Base-by-base conservation (phyloP, 169 alveolate genomes). In the Blepharisma undulans region DNA sequence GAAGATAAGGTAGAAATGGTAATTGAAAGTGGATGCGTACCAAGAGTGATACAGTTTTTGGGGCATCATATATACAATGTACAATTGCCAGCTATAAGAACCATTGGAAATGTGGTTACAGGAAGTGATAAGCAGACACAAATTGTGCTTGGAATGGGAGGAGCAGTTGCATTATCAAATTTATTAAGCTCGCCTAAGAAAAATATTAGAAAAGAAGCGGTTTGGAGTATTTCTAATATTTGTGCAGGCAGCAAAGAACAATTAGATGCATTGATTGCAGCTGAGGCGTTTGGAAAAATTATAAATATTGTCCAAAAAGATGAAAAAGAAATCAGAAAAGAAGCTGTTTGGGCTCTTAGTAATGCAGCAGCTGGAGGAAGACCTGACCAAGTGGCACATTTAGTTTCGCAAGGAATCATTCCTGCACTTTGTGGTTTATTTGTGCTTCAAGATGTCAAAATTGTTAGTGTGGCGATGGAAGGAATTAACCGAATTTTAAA, bases 341-440 rank as follows among this genome's bases (percentile, higher is more conserved):
- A 99, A 96, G 99, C 99, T 27, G 99, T 99, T 34, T 99, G 99
- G 99, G 99, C 99, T 8, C 96, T 99, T 82, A 97, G 99, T 92
- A 99, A 99, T 93, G 99, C 99, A 8, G 98, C 99, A 36, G 97
- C 99, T 22, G 98, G 98, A 4, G 99, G 98, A 61, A 95, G 96
- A 10, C 90, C 91, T 22, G 97, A 94, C 76, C 98, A 98, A 94
- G 97, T 99, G 61, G 98, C 97, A 84, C 91, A 91, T 60, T 93
- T 99, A 84, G 99, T 99, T 30, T 96, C 95, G 88, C 94, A 97
- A 87, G 99, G 99, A 30, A 97, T 99, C 91, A 94, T 99, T 84
- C 95, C 95, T 85, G 98, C 99, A 0, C 88, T 99, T 61, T 97
- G 98, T 84, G 93, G 95, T 74, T 92, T 98, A 61, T 96, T 99